Base-by-base conservation (phyloP, 169 alveolate genomes). In the Plasmodium vivax region DNA sequence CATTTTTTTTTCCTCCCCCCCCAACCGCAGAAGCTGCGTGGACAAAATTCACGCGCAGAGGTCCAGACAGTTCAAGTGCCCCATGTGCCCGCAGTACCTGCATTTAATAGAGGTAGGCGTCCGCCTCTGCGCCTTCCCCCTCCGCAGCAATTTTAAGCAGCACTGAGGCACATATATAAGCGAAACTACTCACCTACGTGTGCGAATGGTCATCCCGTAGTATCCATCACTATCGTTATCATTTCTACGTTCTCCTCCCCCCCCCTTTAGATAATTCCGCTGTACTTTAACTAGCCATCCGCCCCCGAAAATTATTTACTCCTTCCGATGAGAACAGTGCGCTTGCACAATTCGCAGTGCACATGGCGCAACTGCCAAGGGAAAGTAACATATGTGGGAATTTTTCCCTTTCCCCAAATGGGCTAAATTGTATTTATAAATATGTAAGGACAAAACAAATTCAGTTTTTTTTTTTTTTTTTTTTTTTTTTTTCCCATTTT, bases 1-100 rank as follows among this genome's bases (percentile, higher is more conserved):
- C 83, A 27, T n/a, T 56, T 82, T 58, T n/a, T 51, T 82, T 12
- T 2, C 54, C 30, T 83, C 41, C 9, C 30, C 4, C 30, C 4
- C 38, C 79, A 34, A 27, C 54, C 51, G 30, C n/a, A 90, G 94
- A 36, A 90, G 36, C 73, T 90, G 94, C 41, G 88, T 90, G 47
- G 94, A 90, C 71, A 90, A 90, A 90, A 90, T 90, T 45, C 94
- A 90, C 77, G 90, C 90, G 0, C 94, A 90, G 51, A 90, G 90
- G 51, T 90, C 94, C 38, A 90, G 90, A 32, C 94, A 90, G 58
- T 90, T 79, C 83, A 90, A 90, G 27, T 90, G 94, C 43, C 94
- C 94, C 7, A 90, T 90, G 94, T 90, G 94, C 19, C 94, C 94
- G 4, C 88, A 90, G 71, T 90, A 90, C 54, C 74, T 90, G 73